phyloP scores from a whole-genome alignment of 345 rosid species.

The Brassica carinata region DNA sequence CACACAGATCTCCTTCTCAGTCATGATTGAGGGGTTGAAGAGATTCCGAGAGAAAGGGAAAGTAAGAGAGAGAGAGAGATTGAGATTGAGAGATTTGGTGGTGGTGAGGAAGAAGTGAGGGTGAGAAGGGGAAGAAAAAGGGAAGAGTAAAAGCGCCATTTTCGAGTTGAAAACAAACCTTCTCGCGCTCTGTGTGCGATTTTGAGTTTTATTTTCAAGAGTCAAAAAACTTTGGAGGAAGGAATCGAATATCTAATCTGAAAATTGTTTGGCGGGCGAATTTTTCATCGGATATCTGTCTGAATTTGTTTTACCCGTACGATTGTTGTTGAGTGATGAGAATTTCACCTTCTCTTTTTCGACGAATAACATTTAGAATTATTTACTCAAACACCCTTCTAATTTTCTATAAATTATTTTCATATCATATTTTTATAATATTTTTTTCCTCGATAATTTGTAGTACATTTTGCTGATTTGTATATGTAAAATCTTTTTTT shows the following conservation, averaged over 20 bases:
- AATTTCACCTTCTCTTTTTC: background rate
- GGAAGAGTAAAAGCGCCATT: constrained; percentile 37
- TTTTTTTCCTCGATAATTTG: too few species aligned
- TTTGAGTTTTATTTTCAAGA: constrained; percentile 6
- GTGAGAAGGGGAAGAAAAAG: constrained; percentile 25
- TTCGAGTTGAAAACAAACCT: constrained; percentile 6
- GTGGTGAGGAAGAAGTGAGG: constrained; percentile 9
- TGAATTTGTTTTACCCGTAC: constrained; percentile 18
- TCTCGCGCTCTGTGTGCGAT: constrained; percentile 27
- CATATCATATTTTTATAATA: too few species aligned
- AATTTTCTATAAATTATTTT: background rate
- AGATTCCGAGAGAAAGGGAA: background rate
- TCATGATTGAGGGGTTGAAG: constrained; percentile 19
- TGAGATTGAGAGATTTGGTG: constrained; percentile 13
- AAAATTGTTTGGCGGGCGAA: constrained; percentile 29
- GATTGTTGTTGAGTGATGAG: background rate
- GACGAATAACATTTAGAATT: background rate
- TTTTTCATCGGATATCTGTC: background rate
- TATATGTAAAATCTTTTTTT: too few species aligned
- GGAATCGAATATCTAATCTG: background rate
- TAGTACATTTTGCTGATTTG: too few species aligned
- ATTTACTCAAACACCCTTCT: background rate
- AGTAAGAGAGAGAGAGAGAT: background rate
- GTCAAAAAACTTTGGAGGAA: constrained; percentile 20
- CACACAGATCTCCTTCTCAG: constrained; percentile 10